phyloP scores from a whole-genome alignment of 2,329 filamentous ascomycete genomes.

The Aspergillus sp. region DNA sequence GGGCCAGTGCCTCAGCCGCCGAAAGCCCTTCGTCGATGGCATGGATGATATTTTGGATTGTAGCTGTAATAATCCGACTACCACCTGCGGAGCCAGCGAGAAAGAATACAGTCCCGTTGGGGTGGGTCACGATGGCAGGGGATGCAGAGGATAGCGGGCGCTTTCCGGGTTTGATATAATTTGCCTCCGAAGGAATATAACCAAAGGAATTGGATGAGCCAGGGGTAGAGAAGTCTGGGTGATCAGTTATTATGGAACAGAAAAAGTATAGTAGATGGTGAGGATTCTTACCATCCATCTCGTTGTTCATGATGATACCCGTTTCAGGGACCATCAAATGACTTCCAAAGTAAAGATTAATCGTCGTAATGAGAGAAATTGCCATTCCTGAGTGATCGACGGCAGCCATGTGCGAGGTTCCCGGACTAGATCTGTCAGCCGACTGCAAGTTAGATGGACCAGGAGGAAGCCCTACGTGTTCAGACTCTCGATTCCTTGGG shows the following conservation, averaged over 20 bases:
- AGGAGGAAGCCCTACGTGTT: conserved; percentile 46
- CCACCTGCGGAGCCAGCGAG: conserved; percentile 74
- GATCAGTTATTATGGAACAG: conserved; percentile 27
- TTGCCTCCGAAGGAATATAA: conserved; percentile 71
- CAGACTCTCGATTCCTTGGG: conserved; percentile 59
- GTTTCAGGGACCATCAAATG: conserved; percentile 74
- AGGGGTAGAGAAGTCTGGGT: conserved; percentile 84
- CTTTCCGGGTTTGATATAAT: conserved; percentile 78
- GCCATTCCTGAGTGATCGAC: conserved; percentile 71
- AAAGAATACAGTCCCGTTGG: conserved; percentile 62
- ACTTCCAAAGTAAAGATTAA: conserved; percentile 83
- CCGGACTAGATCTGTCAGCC: conserved; percentile 29
- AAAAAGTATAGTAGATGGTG: not conserved
- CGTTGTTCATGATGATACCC: conserved; percentile 69
- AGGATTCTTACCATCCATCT: conserved; percentile 54
- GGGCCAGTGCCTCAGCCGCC: conserved; percentile 56
- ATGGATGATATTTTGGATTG: conserved; percentile 68
- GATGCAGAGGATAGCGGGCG: conserved; percentile 79
- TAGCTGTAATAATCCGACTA: conserved; percentile 76
- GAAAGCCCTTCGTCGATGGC: conserved; percentile 63
- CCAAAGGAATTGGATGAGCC: conserved; percentile 74
- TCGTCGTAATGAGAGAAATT: conserved; percentile 76
- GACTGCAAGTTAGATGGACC: not conserved
- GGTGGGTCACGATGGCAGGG: conserved; percentile 68
- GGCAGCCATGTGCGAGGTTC: conserved; percentile 54